A percentile compares a stretch with the other conserved stretches of the same genome.
Evolutionary conservation across 164 flowering plant species (phyloP).

Genomic region (Vitis riparia): DNA sequence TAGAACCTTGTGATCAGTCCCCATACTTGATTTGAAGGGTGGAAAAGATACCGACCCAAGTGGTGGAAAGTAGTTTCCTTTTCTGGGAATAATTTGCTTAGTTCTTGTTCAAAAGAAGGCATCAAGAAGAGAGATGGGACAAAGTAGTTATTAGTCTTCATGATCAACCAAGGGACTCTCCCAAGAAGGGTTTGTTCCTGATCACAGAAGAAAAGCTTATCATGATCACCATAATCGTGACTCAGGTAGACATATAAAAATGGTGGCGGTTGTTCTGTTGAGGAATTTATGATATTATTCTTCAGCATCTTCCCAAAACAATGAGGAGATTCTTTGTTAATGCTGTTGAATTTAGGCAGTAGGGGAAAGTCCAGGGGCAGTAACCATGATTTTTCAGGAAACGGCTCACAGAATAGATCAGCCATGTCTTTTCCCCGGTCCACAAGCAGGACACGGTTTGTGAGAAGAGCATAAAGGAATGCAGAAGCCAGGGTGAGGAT

Average conservation of each 20-base stretch:
- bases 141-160: conserved; percentile 75
- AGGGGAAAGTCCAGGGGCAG: conserved; percentile 70
- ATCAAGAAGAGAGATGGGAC: conserved; percentile 79
- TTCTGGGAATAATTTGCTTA: conserved; percentile 56
- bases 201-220: conserved; percentile 86
- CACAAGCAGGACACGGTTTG: conserved; percentile 73
- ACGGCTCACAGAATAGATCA: conserved; percentile 89
- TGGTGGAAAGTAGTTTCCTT: conserved; percentile 73
- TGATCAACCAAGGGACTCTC: conserved; percentile 69
- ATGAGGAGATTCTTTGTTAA: conserved; percentile 40
- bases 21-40: conserved; percentile 79
- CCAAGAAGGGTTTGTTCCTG: conserved; percentile 50
- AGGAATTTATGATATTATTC: conserved; percentile 14
- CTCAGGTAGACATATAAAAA: conserved; percentile 64
- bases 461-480: conserved; percentile 83
- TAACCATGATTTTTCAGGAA: conserved; percentile 71
- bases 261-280: conserved; percentile 24
- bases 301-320: conserved; percentile 65
- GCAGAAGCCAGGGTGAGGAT: conserved; percentile 72
- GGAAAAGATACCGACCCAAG: conserved; percentile 76
- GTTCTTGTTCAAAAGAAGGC: conserved; percentile 61
- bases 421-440: conserved; percentile 58
- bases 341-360: conserved; percentile 29
- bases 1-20: conserved; percentile 74
- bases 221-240: conserved; percentile 66